Evolutionary conservation across 768 basidiomycete genomes (phyloP).

Genomic region (Floccularia luteovirens): DNA sequence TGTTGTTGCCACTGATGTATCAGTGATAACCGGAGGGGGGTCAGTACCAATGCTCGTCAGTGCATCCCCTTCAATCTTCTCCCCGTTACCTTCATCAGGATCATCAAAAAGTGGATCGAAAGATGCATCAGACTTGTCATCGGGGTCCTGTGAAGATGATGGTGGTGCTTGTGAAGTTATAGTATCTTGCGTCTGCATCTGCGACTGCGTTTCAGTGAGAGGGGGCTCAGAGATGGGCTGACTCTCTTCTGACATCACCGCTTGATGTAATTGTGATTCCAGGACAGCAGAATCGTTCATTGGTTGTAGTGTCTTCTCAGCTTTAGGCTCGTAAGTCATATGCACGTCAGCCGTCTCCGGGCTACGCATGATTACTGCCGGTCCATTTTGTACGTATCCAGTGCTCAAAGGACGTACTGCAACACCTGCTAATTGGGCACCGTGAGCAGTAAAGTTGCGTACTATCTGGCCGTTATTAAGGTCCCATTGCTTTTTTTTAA

Average conservation of each 20-base stretch:
- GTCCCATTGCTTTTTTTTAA: constrained; percentile 96
- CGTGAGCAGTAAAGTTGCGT: constrained; percentile 74
- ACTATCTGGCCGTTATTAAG: constrained; percentile 81
- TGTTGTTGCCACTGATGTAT: neutral
- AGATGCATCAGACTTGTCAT: constrained; percentile 72
- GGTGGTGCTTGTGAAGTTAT: neutral
- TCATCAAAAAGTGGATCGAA: constrained; percentile 91
- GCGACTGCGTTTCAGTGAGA: neutral
- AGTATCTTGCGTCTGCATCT: neutral
- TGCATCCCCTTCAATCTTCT: constrained; percentile 15
- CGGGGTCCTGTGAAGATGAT: constrained; percentile 26
- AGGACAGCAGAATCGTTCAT: neutral
- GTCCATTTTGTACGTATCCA: constrained; percentile 5
- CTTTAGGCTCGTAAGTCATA: constrained; percentile 6
- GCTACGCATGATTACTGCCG: constrained; percentile 7
- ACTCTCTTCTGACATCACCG: neutral
- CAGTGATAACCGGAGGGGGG: no score
- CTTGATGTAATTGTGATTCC: neutral
- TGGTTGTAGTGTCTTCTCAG: no score
- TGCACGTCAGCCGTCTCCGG: neutral
- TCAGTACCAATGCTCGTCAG: no score
- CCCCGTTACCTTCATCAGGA: constrained; percentile 51
- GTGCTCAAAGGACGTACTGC: constrained; percentile 62
- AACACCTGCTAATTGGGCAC: constrained; percentile 77
- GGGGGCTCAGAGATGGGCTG: neutral